phyloP scores from a whole-genome alignment of 495 filamentous ascomycete genomes.

The Penicillium waksmanii region DNA sequence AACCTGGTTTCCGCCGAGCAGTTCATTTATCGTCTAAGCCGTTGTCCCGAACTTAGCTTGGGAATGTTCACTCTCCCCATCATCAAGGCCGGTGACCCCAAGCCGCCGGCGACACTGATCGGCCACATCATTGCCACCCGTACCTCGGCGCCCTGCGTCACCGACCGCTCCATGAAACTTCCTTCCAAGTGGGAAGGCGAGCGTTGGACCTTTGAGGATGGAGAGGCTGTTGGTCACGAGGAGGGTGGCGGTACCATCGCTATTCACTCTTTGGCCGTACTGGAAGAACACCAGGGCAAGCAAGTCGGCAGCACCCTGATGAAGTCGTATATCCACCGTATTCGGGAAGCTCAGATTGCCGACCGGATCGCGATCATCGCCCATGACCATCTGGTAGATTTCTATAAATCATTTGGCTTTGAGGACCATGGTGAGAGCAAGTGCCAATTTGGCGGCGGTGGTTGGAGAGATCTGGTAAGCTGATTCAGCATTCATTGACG shows the following conservation, averaged over 20 bases:
- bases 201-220: constrained; percentile 40
- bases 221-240: constrained; percentile 60
- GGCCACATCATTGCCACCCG: constrained; percentile 82
- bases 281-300: constrained; percentile 72
- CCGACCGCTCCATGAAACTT: constrained; percentile 76
- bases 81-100: constrained; percentile 47
- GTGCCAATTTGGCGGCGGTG: constrained; percentile 73
- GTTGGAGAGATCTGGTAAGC: constrained; percentile 69
- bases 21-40: constrained; percentile 81
- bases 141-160: constrained; percentile 60
- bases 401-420: constrained; percentile 81
- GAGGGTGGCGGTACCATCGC: constrained; percentile 74
- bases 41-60: constrained; percentile 77
- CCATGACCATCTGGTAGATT: constrained; percentile 70
- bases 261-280: constrained; percentile 80
- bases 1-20: constrained; percentile 36
- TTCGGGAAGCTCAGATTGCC: constrained; percentile 65
- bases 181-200: constrained; percentile 64
- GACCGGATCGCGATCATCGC: constrained; percentile 77
- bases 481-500: background rate
- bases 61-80: constrained; percentile 73
- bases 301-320: constrained; percentile 78
- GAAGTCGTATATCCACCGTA: constrained; percentile 74
- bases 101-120: constrained; percentile 61
- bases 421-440: constrained; percentile 66